Evolutionary conservation across 768 basidiomycete species (phyloP).

Genomic region (Suillus alpinus): DNA sequence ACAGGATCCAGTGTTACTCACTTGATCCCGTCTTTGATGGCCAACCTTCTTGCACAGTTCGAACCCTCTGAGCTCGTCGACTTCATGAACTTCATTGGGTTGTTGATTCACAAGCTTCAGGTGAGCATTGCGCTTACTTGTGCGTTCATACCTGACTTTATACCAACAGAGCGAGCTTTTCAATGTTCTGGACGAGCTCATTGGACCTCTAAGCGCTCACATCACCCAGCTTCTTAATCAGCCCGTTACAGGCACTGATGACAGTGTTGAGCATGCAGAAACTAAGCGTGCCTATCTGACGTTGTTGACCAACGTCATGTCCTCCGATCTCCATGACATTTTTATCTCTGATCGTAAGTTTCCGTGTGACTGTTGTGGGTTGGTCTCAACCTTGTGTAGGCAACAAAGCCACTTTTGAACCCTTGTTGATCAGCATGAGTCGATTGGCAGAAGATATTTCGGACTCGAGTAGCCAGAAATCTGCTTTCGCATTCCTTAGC

Average conservation of each 20-base stretch:
- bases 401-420: conserved; percentile 68
- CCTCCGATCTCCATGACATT: conserved; percentile 75
- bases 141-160: conserved; percentile 1
- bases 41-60: conserved; percentile 86
- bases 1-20: conserved; percentile 84
- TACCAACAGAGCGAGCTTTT: conserved; percentile 71
- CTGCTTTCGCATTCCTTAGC: conserved; percentile 77
- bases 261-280: conserved; percentile 69
- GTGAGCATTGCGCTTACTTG: conserved; percentile 37
- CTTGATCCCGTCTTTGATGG: conserved; percentile 86
- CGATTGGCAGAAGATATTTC: conserved; percentile 70
- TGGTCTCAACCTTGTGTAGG: conserved; percentile 32
- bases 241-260: conserved; percentile 85
- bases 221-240: conserved; percentile 78
- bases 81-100: conserved; percentile 92
- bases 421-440: conserved; percentile 72
- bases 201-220: conserved; percentile 82
- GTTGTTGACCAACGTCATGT: conserved; percentile 78
- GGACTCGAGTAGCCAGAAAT: conserved; percentile 74
- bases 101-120: conserved; percentile 89
- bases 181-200: conserved; percentile 84
- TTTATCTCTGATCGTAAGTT: conserved; percentile 81
- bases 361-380: conserved; percentile 22
- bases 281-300: conserved; percentile 88
- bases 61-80: conserved; percentile 91